Base-by-base conservation (phyloP, 441 rosid genomes). In the Euphorbia corollata region DNA sequence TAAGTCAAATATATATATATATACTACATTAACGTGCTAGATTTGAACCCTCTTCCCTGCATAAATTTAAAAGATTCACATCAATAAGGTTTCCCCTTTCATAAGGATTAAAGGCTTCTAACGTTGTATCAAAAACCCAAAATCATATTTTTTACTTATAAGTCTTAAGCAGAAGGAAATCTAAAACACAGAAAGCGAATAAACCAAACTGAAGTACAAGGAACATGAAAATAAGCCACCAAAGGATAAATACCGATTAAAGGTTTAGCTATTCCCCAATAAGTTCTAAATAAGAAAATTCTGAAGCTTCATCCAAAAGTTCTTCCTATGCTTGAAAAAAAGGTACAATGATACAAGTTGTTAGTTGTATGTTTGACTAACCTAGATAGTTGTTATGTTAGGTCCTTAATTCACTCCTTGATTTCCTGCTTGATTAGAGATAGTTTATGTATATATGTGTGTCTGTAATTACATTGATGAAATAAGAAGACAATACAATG, bases 301-400 rank as follows among this genome's bases (percentile, higher is more conserved):
- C 6, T 2, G 38, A 63, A 19, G 38, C 66, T 47, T 63, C 56
- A 13, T 43, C 45, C 12, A 67, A 58, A 43, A 32, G 32, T 48
- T 27, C 36, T 53, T 61, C 27, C 32, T 15, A 24, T 30, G 67
- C 41, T 61, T 13, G 59, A 16, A 48, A 32, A 61, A 51, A 51
- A 51, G 56, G 56, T 15, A n/a, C 47, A 68, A n/a, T 12, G 5
- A 34, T 12, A 5, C 23, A 36, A 47, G 24, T 11, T 13, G n/a
- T n/a, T n/a, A n/a, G n/a, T n/a, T n/a, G n/a, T n/a, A n/a, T n/a
- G n/a, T n/a, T n/a, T n/a, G n/a, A n/a, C n/a, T n/a, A n/a, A n/a
- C n/a, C n/a, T n/a, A n/a, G n/a, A n/a, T n/a, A n/a, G n/a, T n/a
- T n/a, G n/a, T n/a, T n/a, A n/a, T n/a, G n/a, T n/a, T n/a, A n/a